phyloP scores from a whole-genome alignment of 139 green algal species.

The Auxenochlorella pyrenoidosa region DNA sequence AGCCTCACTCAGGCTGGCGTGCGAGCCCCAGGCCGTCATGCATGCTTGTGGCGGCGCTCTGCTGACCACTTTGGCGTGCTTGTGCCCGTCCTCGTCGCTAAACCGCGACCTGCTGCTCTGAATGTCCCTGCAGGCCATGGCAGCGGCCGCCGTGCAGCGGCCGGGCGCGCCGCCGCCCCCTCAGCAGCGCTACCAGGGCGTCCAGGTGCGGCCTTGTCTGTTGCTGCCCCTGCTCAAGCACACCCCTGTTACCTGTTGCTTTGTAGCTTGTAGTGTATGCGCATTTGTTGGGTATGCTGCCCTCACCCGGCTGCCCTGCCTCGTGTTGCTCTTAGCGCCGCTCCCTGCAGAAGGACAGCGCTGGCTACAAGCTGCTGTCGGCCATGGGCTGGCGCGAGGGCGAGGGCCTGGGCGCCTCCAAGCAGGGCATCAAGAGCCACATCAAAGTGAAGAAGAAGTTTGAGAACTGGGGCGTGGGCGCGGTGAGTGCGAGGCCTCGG shows the following conservation, averaged over 20 bases:
- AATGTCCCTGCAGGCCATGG: constrained; percentile 25
- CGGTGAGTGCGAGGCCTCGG: constrained; percentile 20
- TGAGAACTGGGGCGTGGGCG: constrained; percentile 82
- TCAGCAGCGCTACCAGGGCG: constrained; percentile 30
- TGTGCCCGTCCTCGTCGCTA: background rate
- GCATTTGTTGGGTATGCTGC: background rate
- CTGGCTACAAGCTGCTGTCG: constrained; percentile 78
- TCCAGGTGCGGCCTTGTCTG: background rate
- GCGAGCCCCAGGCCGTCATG: background rate
- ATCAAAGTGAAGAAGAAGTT: constrained; percentile 89
- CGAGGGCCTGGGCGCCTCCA: constrained; percentile 80
- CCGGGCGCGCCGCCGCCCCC: constrained; percentile 11
- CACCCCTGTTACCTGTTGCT: background rate
- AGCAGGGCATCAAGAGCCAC: constrained; percentile 88
- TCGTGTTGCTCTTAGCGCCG: background rate
- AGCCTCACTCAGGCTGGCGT: too few relatives aligned
- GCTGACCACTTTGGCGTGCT: background rate
- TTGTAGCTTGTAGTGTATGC: background rate
- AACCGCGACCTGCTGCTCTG: background rate
- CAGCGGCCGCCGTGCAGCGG: constrained; percentile 30
- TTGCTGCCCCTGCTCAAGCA: background rate
- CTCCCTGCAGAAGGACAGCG: constrained; percentile 68
- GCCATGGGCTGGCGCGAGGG: constrained; percentile 88
- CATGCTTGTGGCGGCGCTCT: background rate
- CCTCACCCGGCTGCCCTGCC: background rate